Evolutionary conservation across 306 rosid genomes (phyloP).

Genomic region (Malus sieversii): DNA sequence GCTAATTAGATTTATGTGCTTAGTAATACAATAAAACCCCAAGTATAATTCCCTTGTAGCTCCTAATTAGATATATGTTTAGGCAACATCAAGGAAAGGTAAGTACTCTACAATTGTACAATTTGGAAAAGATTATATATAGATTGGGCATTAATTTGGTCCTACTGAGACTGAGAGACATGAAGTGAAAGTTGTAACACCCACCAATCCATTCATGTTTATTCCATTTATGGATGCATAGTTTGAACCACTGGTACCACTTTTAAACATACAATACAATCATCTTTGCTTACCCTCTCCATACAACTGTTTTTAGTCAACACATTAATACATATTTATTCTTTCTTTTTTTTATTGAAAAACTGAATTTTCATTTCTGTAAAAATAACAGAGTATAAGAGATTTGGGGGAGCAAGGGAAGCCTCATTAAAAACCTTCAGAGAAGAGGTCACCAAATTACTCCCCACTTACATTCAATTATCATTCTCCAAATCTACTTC

Average conservation of each 20-base stretch:
- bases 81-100: constrained; percentile 36
- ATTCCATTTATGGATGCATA: constrained; percentile 15
- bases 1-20: neutral
- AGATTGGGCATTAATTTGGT: neutral
- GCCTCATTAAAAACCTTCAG: too few relatives aligned
- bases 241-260: neutral
- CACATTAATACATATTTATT: neutral
- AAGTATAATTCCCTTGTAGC: too few relatives aligned
- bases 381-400: too few relatives aligned
- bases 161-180: constrained; percentile 8
- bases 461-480: too few relatives aligned
- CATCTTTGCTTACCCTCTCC: neutral
- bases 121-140: too few relatives aligned
- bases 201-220: neutral
- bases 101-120: constrained; percentile 8
- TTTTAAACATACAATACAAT: neutral
- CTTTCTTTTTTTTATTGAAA: neutral
- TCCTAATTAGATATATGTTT: constrained; percentile 24
- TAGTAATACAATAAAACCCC: neutral
- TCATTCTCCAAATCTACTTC: too few relatives aligned
- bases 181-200: constrained; percentile 21
- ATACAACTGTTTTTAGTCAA: neutral
- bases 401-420: too few relatives aligned
- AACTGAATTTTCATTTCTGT: neutral
- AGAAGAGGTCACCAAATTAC: too few relatives aligned